Percentiles rank a stretch among this genome's conserved stretches.
These are phyloP conservation scores for Leccinum huronense DNA, from an alignment of 1,284 basidiomycete species.

Conservation along the genomic window DNA sequence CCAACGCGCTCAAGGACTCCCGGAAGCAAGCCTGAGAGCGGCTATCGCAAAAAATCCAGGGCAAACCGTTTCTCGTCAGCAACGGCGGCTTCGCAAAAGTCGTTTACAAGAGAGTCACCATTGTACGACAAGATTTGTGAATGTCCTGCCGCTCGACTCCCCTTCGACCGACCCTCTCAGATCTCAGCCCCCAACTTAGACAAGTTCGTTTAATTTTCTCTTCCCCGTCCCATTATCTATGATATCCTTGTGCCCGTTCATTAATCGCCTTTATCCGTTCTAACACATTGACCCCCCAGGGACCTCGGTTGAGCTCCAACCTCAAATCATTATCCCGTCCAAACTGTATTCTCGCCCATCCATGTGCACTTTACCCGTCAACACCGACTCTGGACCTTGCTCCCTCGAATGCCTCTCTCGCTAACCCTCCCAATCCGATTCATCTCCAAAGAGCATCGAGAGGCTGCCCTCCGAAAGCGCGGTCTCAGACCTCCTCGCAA, in stretches of 20 bases:
- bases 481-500: constrained; percentile 49
- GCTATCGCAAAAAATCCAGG: constrained; percentile 56
- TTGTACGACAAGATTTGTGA: constrained; percentile 74
- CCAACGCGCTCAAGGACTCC: constrained; percentile 55
- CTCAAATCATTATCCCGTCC: constrained; percentile 29
- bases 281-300: constrained; percentile 9
- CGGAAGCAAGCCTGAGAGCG: constrained; percentile 57
- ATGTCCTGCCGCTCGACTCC: constrained; percentile 44
- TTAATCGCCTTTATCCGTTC: constrained; percentile 3
- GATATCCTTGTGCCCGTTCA: neutral
- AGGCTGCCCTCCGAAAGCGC: constrained; percentile 55
- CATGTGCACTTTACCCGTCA: constrained; percentile 10
- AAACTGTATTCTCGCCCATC: constrained; percentile 18
- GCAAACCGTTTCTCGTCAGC: constrained; percentile 53
- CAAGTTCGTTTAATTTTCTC: constrained; percentile 19
- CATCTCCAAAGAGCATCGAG: constrained; percentile 34
- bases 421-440: constrained; percentile 26
- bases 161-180: constrained; percentile 3
- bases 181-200: too few species aligned
- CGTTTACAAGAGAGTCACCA: constrained; percentile 69
- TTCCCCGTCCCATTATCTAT: neutral
- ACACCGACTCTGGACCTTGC: constrained; percentile 7
- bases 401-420: constrained; percentile 4
- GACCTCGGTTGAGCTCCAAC: constrained; percentile 11
- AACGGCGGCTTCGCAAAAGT: constrained; percentile 72